Evolutionary conservation across 768 basidiomycete genomes (phyloP), one percentile per base, ranked within the genome.

Genomic region (Leccinellum luteum): DNA sequence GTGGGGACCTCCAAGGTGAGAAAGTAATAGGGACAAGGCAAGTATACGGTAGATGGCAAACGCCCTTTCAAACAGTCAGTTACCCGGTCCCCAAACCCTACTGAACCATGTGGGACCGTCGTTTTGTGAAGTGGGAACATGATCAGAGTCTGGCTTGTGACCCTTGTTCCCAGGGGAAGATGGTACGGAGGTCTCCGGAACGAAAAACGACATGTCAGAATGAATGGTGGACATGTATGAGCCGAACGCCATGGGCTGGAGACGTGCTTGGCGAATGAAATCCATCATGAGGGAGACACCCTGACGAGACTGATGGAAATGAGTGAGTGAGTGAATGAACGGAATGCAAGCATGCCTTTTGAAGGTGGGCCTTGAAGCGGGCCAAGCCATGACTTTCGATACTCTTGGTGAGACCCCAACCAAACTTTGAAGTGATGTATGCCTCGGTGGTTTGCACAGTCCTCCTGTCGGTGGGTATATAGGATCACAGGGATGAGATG

Each of bases 371-470:
- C 72, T 94, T 92, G 76, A 96, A 94, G 60, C 83, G 85, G 12
- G 84, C 85, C 52, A 94, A 73, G 19, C 92, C 94, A 64, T 92
- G 91, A 55, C 77, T 89, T 73, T 97, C 94, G 48, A 96, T 94
- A 57, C 83, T 78, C 72, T 85, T 91, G 4, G 93, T 90, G 41
- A 95, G 81, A 25, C 91, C 89, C 86, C 94, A 95, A 10, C 94
- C 94, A 63, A 96, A 89, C 48, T 86, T 83, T 51, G 94, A 96
- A n/a, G 88, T 77, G 56, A 96, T 85, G 59, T 90, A 79, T 4
- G 91, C 94, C 61, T 94, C 92, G 3, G 92, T 95, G 17, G 82
- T 85, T 71, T 96, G 94, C 51, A 89, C 56, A 3, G 92, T 94
- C 82, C 85, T 85, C 48, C 90, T 92, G 56, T 49, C 55, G 31